Base-by-base conservation (phyloP, 441 rosid species). In the Croton setiger region DNA sequence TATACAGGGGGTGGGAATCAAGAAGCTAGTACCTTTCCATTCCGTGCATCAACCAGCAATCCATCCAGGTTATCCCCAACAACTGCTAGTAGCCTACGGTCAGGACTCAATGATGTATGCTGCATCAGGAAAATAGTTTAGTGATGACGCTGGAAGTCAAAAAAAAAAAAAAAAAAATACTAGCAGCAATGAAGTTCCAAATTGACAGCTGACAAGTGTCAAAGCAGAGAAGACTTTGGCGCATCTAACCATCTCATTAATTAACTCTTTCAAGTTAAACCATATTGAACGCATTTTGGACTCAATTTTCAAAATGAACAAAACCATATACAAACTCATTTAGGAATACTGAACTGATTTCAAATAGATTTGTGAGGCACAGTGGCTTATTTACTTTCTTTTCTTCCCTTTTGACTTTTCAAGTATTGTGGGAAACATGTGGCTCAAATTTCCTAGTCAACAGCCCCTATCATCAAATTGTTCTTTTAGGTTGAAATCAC, bases 41-140 rank as follows among this genome's bases (percentile, higher is more conserved):
- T 84, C 56, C 78, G 76, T 1, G 92, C 78, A 78, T 93, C 97
- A 45, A 87, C 95, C 73, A 93, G 64, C 71, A 89, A 70, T 41
- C 90, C 90, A 54, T 86, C 84, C 31, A 83, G 85, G 75, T 89
- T 82, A 81, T 93, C 97, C 49, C 98, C 97, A 59, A 89, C 97
- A 20, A 93, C 80, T 63, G 73, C 78, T 54, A 93, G 76, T 58
- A 87, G 84, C 73, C 78, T 91, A 61, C 92, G 81, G 68, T 89
- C 88, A 11, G 95, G 97, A 68, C 95, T 91, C 71, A 89, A 58
- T 47, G 96, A 89, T 48, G 93, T 79, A 77, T 93, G 98, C 96
- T 93, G 92, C 81, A 76, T 64, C 68, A 37, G 60, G 17, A n/a
- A 33, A n/a, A 2, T 11, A 52, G 23, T 66, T 44, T n/a, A 63